Base-by-base conservation (phyloP, 2,329 filamentous ascomycete genomes). In the Mycocentrospora acerina region DNA sequence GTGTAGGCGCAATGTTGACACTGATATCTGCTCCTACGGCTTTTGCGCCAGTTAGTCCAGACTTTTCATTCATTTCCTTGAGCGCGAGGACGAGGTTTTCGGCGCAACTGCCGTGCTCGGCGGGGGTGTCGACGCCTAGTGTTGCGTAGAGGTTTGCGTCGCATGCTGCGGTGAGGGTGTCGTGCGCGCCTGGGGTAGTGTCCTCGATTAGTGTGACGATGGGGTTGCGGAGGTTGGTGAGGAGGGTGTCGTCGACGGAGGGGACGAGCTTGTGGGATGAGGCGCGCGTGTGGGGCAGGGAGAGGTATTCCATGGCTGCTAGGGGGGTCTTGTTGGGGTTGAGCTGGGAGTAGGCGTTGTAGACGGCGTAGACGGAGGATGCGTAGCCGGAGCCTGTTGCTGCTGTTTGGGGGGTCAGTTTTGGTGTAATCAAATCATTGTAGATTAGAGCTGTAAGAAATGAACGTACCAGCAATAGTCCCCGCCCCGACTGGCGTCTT, bases 401-500 rank as follows among this genome's bases (percentile, higher is more conserved):
- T 30, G 66, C 73, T 69, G 38, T 9, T 9, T n/a, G 18, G 15
- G 3, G 18, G 35, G 29, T 30, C 13, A 17, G 7, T 18, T 22
- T 9, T 22, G 19, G 19, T 22, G 19, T 22, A 6, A 6, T 22
- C 19, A 9, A 22, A 9, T 22, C 13, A 29, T 34, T n/a, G n/a
- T n/a, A n/a, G n/a, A n/a, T n/a, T n/a, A n/a, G n/a, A n/a, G n/a
- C n/a, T n/a, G n/a, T n/a, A n/a, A n/a, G n/a, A n/a, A n/a, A n/a
- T n/a, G n/a, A n/a, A n/a, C 59, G 44, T 58, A 69, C 69, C 69
- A 32, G 67, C 67, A 24, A 71, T 49, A 3, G 68, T 68, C 26
- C 71, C 72, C 26, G 73, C 73, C 11, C 73, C 73, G 4, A 76
- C 73, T 4, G 73, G 73, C 6, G 73, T 76, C 48, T 73, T 72